Evolutionary conservation across 2,329 filamentous ascomycete species (phyloP), one percentile per base, ranked within the genome.

Genomic region (Botryosphaeria agaves): DNA sequence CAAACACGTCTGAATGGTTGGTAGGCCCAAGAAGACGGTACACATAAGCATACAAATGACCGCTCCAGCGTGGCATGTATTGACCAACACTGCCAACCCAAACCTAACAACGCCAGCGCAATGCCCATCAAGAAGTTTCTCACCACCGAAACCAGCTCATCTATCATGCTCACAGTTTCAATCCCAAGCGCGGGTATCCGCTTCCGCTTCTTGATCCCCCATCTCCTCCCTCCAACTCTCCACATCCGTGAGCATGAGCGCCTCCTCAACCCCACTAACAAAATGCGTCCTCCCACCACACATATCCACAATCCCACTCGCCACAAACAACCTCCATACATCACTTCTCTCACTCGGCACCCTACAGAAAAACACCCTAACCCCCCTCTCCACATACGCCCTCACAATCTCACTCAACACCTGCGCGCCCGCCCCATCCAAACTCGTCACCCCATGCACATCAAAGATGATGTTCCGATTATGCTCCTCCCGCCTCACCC

Each of bases 401-500:
- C 72, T 62, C 11, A 98, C 82, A 41, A 95, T 95, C 54, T 95
- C 89, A 28, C 72, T 69, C 3, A 98, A 62, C 1, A 95, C 87
- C 55, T 95, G 89, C 0, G 82, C 79, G 1, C 87, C 89, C 0
- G 84, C 92, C 5, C 84, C 89, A 48, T 98, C 89, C 43, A 98
- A 74, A 17, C 78, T 79, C 0, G 85, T 93, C 3, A 98, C 89
- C n/a, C 89, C 89, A 42, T 95, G 87, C 5, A 95, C 84, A 49
- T 98, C 89, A 45, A 98, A 95, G 37, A 98, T 84, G 51, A 98
- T 66, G 47, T 93, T 94, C 41, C 74, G 71, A 49, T 94, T 94
- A 44, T 81, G 75, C 36, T 87, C 77, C n/a, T 73, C 68, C 16
- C 67, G 62, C 4, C 85, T 69, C 9, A 92, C 64, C 3, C 80